Percentiles rank a stretch among this genome's conserved stretches.
Evolutionary conservation across 2,329 filamentous ascomycete species (phyloP).

Genomic region (Ilyonectria sp.): DNA sequence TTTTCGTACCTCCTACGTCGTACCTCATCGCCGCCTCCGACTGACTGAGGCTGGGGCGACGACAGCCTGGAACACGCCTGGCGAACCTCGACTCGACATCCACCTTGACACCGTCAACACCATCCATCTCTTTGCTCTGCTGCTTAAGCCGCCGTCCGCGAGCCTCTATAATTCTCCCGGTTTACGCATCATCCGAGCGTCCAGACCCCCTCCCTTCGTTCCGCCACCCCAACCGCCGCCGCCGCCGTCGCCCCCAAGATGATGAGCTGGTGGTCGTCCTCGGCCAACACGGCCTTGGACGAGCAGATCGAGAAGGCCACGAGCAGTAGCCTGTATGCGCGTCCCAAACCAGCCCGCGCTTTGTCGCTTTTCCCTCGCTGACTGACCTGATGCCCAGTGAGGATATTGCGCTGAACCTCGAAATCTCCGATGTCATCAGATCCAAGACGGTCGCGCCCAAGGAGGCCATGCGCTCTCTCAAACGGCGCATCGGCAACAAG

Average conservation of each 20-base stretch:
- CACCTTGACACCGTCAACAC: slow-evolving; percentile 29
- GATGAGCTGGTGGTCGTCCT: slow-evolving; percentile 98
- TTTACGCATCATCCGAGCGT: slow-evolving; percentile 24
- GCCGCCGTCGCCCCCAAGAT: slow-evolving; percentile 55
- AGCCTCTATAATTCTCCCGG: slow-evolving; percentile 14
- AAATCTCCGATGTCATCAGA: slow-evolving; percentile 97
- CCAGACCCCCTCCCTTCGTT: slow-evolving; percentile 7
- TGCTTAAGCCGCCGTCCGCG: slow-evolving; percentile 10
- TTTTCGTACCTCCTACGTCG: slow-evolving; percentile 39
- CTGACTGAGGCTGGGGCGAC: slow-evolving; percentile 44
- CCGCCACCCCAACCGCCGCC: slow-evolving; percentile 13
- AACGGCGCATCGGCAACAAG: slow-evolving; percentile 94
- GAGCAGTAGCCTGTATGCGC: slow-evolving; percentile 86
- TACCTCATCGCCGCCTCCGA: slow-evolving; percentile 41
- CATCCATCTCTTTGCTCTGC: slow-evolving; percentile 27
- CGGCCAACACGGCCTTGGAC: slow-evolving; percentile 90
- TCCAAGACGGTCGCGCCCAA: slow-evolving; percentile 98
- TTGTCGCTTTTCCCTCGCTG: slow-evolving; percentile 19
- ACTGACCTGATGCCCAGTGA: slow-evolving; percentile 70
- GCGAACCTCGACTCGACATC: slow-evolving; percentile 42
- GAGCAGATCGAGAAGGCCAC: slow-evolving; percentile 98
- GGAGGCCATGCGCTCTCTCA: slow-evolving; percentile 97
- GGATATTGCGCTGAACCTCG: slow-evolving; percentile 96
- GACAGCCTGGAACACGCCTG: slow-evolving; percentile 39
- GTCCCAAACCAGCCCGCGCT: slow-evolving; percentile 34